Percentiles rank a stretch among this genome's conserved stretches.
Conservation (phyloP, 2,329 filamentous ascomycete genomes). For the Venturia nashicola region DNA sequence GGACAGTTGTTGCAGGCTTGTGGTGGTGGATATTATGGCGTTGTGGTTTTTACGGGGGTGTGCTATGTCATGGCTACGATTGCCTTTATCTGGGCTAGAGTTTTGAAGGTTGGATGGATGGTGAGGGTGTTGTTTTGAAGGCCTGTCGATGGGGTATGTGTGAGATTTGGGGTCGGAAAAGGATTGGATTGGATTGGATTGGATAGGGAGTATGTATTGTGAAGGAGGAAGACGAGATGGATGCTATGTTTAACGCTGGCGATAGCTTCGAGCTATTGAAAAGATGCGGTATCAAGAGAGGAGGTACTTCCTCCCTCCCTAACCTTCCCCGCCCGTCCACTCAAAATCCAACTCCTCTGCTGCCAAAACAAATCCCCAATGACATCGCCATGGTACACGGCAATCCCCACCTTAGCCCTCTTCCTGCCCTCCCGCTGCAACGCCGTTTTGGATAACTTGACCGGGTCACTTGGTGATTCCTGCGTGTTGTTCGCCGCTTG, state of each 20-base stretch:
- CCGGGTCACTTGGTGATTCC: not conserved
- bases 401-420: conserved; percentile 65
- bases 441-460: conserved; percentile 61
- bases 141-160: not conserved
- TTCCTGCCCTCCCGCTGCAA: conserved; percentile 72
- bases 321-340: conserved; percentile 17
- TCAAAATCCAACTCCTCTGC: conserved; percentile 59
- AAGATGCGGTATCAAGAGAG: too few species aligned
- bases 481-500: not conserved
- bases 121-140: conserved; percentile 5
- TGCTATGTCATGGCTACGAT: conserved; percentile 6
- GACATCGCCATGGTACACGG: conserved; percentile 79
- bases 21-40: conserved; percentile 9
- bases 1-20: conserved; percentile 26
- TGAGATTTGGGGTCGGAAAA: not conserved
- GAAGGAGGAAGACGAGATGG: too few species aligned
- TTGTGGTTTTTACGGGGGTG: conserved; percentile 7
- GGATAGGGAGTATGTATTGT: too few species aligned
- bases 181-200: not conserved
- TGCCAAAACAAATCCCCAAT: conserved; percentile 96
- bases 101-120: conserved; percentile 8
- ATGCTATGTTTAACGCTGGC: too few species aligned
- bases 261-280: too few species aligned
- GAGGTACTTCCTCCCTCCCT: not conserved
- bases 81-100: conserved; percentile 2